Evolutionary conservation across 106 monocot genomes (phyloP).

Genomic region (Allium sativum): DNA sequence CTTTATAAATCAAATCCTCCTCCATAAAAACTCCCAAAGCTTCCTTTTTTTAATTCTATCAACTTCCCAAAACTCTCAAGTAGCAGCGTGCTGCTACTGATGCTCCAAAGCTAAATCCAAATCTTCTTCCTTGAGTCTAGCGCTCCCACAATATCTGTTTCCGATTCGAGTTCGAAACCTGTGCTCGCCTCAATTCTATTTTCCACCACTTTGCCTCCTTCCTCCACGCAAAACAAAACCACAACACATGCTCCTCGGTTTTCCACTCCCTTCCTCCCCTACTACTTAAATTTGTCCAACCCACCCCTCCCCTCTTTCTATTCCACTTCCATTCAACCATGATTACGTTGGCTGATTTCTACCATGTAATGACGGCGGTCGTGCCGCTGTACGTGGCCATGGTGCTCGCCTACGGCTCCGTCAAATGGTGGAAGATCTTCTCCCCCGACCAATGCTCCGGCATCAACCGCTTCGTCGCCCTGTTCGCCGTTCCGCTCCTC

Average conservation of each 20-base stretch:
- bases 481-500: constrained; percentile 33
- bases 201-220: constrained; percentile 6
- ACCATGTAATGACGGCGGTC: constrained; percentile 65
- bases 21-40: not conserved
- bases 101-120: not conserved
- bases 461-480: constrained; percentile 56
- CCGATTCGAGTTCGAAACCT: not conserved
- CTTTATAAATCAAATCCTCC: too few species aligned
- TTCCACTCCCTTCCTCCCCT: not conserved
- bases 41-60: not conserved
- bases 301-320: not conserved
- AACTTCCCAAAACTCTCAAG: too few species aligned
- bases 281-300: not conserved
- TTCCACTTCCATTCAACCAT: constrained; percentile 11
- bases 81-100: too few species aligned
- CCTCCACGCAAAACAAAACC: constrained; percentile 17
- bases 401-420: constrained; percentile 53
- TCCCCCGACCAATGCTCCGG: constrained; percentile 53
- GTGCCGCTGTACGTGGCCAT: constrained; percentile 72
- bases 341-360: constrained; percentile 44
- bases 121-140: not conserved
- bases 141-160: not conserved
- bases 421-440: constrained; percentile 61
- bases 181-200: not conserved
- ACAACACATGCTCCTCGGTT: constrained; percentile 40